A percentile compares a stretch with the other conserved stretches of the same genome.
These are phyloP conservation scores for Entomortierella chlamydospora DNA, from an alignment of 192 early-diverging fungal genomes.

Conservation along the genomic window DNA sequence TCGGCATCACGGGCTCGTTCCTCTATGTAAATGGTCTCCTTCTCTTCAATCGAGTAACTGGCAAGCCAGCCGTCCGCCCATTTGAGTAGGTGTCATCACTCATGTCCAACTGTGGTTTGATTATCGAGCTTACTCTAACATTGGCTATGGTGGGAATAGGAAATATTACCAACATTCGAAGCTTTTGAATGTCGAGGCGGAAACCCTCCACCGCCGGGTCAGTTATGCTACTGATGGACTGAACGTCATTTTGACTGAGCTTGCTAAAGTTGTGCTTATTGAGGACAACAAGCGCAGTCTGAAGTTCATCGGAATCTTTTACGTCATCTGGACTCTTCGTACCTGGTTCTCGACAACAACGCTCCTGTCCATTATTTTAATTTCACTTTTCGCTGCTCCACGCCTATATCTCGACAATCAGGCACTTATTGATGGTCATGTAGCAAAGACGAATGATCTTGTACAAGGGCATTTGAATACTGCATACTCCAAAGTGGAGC, in stretches of 20 bases:
- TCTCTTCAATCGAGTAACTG: constrained; percentile 21
- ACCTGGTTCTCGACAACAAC: constrained; percentile 52
- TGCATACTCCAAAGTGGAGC: constrained; percentile 32
- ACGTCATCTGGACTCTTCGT: constrained; percentile 48
- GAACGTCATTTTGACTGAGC: constrained; percentile 44
- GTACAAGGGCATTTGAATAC: constrained; percentile 23
- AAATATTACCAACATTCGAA: constrained; percentile 48
- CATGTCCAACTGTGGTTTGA: neutral
- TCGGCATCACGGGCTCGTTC: constrained; percentile 38
- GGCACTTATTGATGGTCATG: constrained; percentile 30
- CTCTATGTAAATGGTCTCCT: constrained; percentile 40
- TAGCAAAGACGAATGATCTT: constrained; percentile 34
- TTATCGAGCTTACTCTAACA: neutral
- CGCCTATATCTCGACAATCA: constrained; percentile 51
- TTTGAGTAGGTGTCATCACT: constrained; percentile 25
- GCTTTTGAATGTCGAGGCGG: constrained; percentile 36
- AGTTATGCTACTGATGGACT: constrained; percentile 43
- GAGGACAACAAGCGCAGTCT: constrained; percentile 48
- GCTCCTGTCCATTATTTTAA: constrained; percentile 25
- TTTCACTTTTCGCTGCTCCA: constrained; percentile 38
- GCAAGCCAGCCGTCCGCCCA: constrained; percentile 34
- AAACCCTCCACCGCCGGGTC: constrained; percentile 30
- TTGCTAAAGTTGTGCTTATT: constrained; percentile 44
- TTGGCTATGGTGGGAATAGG: neutral
- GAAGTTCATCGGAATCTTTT: constrained; percentile 46